Base-by-base conservation (phyloP, 2,329 filamentous ascomycete species). In the Phialemonium atrogriseum region DNA sequence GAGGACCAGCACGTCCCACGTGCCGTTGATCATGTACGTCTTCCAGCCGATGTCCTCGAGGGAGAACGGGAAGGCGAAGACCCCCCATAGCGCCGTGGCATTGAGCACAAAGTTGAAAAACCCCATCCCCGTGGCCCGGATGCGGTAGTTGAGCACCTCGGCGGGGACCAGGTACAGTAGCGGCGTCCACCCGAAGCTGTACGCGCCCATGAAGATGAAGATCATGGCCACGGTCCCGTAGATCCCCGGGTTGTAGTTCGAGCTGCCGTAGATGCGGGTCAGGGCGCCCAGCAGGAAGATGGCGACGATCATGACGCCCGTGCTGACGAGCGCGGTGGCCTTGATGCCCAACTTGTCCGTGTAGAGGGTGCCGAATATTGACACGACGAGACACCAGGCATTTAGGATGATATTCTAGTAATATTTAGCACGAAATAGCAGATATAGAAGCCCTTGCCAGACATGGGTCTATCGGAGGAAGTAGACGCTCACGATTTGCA, bases 281-380 rank as follows among this genome's bases (percentile, higher is more conserved):
- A 66, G 42, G 5, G 42, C 55, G 5, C 60, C 60, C 14, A 64
- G 52, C 26, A 64, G 49, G 44, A 65, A 60, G 7, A 64, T 45
- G 26, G 51, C 58, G 13, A 54, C 14, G 8, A 45, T 36, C 22
- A 38, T 23, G 9, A 28, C 27, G 3, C n/a, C 27, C 3, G 27
- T 28, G 27, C 27, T 28, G 15, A 18, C 27, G 8, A 28, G 27
- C 10, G 27, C 27, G 13, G 27, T 28, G 10, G 27, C 27, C 11
- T 28, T 28, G 27, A 28, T 28, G 11, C 27, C 27, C 6, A 28
- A 20, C 18, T 28, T 28, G 27, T 28, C 27, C 11, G 27, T 21
- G 27, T 28, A 28, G 11, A 28, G 13, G 2, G 32, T 34, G 11
- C 32, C 32, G 20, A 24, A 10, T 14, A 34, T 19, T 2, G 32